Percentiles rank a stretch among this genome's conserved stretches.
Evolutionary conservation across 257 asterid genomes (phyloP).

Genomic region (Avicennia marina): DNA sequence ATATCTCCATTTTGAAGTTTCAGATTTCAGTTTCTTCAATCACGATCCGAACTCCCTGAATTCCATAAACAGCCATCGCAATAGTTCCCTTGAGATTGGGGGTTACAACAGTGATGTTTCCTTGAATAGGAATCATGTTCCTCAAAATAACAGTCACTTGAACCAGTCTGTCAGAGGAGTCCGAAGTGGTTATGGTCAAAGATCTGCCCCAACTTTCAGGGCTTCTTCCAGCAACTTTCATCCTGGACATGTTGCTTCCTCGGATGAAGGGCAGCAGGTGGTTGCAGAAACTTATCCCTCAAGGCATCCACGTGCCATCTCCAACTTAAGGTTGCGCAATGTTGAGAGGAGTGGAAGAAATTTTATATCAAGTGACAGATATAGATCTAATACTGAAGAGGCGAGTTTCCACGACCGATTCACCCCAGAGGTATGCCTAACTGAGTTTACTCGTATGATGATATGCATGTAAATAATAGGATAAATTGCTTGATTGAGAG

Average conservation of each 20-base stretch:
- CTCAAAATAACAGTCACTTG: conserved; percentile 36
- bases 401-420: conserved; percentile 39
- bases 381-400: conserved; percentile 37
- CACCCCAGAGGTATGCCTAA: conserved; percentile 44
- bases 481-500: neutral
- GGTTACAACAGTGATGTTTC: conserved; percentile 38
- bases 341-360: conserved; percentile 43
- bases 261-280: conserved; percentile 46
- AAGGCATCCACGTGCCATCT: conserved; percentile 38
- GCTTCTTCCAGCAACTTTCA: conserved; percentile 49
- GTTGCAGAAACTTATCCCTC: conserved; percentile 41
- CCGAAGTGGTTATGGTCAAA: conserved; percentile 46
- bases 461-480: neutral
- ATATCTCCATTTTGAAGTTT: conserved; percentile 23
- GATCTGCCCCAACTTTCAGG: conserved; percentile 45
- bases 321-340: conserved; percentile 39
- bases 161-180: conserved; percentile 48
- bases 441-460: neutral
- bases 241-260: conserved; percentile 36
- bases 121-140: conserved; percentile 35
- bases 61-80: conserved; percentile 29
- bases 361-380: conserved; percentile 36
- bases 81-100: conserved; percentile 40
- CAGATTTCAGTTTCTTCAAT: conserved; percentile 47
- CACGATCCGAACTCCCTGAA: conserved; percentile 40